phyloP scores from a whole-genome alignment of 1,284 basidiomycete species.

The Boletus holoroseus region DNA sequence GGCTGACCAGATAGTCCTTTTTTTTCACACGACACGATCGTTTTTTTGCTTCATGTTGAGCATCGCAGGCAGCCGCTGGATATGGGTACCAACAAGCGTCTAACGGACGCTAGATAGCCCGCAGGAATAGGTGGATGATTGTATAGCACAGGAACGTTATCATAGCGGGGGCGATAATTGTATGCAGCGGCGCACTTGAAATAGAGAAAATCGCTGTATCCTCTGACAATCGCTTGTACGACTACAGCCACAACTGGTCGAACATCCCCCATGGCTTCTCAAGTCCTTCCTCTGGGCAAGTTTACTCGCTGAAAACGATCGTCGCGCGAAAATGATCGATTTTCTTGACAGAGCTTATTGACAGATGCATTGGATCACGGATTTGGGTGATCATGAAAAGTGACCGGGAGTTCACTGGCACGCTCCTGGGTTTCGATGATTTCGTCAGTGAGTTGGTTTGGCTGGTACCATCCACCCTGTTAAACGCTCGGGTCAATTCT shows the following conservation, averaged over 20 bases:
- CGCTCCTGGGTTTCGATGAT: conserved; percentile 94
- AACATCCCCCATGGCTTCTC: conserved; percentile 48
- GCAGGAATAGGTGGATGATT: conserved; percentile 19
- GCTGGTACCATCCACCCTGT: neutral
- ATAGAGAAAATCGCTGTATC: conserved; percentile 3
- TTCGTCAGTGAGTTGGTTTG: conserved; percentile 86
- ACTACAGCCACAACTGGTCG: neutral
- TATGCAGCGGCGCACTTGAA: conserved; percentile 6
- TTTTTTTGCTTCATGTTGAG: conserved; percentile 22
- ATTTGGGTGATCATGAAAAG: conserved; percentile 98
- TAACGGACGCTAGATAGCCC: conserved; percentile 31
- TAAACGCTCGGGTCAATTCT: neutral
- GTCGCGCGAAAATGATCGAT: conserved; percentile 3
- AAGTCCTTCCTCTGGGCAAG: conserved; percentile 54
- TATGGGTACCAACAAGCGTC: conserved; percentile 28
- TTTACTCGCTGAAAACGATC: conserved; percentile 1
- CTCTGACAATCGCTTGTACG: conserved; percentile 2
- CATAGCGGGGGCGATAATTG: conserved; percentile 19
- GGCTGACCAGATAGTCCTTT: conserved; percentile 13
- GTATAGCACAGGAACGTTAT: conserved; percentile 19
- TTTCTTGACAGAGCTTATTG: conserved; percentile 70
- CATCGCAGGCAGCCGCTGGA: conserved; percentile 18
- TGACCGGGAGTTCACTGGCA: conserved; percentile 95
- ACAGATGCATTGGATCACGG: conserved; percentile 88
- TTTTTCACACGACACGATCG: conserved; percentile 10